Base-by-base conservation (phyloP, 768 basidiomycete genomes). In the Hypsizygus marmoreus region DNA sequence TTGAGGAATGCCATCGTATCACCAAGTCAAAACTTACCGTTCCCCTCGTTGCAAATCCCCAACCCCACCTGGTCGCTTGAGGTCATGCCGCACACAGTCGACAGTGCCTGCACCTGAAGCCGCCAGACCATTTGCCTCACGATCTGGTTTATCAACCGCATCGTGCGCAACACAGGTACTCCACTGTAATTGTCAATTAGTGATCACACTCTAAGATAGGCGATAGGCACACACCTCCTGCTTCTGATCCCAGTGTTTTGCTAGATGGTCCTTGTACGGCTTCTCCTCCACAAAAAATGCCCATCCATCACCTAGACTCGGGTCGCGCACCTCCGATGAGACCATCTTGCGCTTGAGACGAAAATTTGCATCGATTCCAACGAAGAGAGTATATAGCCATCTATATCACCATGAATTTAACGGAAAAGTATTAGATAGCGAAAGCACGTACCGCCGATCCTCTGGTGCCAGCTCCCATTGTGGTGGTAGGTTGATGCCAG, bases 281-380 rank as follows among this genome's bases (percentile, higher is more conserved):
- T 3, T 42, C 10, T 43, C 30, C 29, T 56, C 39, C 4, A 52
- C 34, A 22, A 54, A 49, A 17, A 37, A 52, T 1, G 48, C 47
- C 22, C 34, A 56, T 1, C 55, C 54, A n/a, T 39, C 33, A 16
- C 43, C 44, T 7, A 54, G 42, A 2, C 54, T 53, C 2, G 54
- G 57, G 25, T 59, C 54, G 5, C 43, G 43, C 29, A 37, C 54
- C 17, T 52, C 48, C 17, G 39, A 43, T 2, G 51, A 58, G 0
- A 47, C 42, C 11, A 53, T 66, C 38, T 50, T 43, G 2, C 50
- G 54, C 30, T 51, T 54, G 10, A 63, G 33, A 7, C 48, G 43
- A 34, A 63, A 61, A 22, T 63, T 63, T 4, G 59, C 57, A 35
- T 63, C 60, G 2, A 59, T 51, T 3, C 53, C 44, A 4, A 57